Evolutionary conservation across 371 early-diverging fungal genomes (phyloP).

Genomic region (Circinella minor): DNA sequence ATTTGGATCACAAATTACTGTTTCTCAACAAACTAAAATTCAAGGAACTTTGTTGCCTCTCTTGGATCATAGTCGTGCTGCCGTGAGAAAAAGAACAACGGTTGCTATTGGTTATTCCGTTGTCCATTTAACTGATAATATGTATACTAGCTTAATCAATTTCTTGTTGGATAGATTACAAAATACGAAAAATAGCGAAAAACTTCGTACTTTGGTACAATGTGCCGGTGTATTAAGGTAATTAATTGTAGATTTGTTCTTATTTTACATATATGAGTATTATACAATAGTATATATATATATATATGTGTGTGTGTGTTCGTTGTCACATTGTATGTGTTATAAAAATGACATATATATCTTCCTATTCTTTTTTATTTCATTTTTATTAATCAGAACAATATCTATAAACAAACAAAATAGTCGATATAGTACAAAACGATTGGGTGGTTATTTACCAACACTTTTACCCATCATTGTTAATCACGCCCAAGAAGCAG

Average conservation of each 20-base stretch:
- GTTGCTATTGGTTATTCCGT: slow-evolving; percentile 79
- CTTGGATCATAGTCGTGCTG: slow-evolving; percentile 74
- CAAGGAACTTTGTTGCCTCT: slow-evolving; percentile 70
- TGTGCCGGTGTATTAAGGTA: slow-evolving; percentile 79
- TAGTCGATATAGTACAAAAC: slow-evolving; percentile 76
- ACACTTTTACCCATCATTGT: slow-evolving; percentile 72
- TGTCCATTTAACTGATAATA: slow-evolving; percentile 69
- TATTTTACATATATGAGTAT: no score
- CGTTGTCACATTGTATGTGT: no score
- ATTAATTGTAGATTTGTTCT: no score
- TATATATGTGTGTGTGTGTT: no score
- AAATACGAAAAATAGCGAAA: slow-evolving; percentile 61
- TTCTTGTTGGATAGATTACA: slow-evolving; percentile 39
- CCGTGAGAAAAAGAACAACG: slow-evolving; percentile 85
- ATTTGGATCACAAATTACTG: slow-evolving; percentile 68
- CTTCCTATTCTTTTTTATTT: no score
- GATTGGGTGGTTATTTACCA: slow-evolving; percentile 72
- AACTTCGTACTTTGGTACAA: slow-evolving; percentile 74
- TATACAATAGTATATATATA: no score
- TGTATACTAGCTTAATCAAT: slow-evolving; percentile 67
- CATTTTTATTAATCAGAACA: no score
- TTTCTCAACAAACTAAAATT: slow-evolving; percentile 60
- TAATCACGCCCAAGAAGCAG: slow-evolving; percentile 54
- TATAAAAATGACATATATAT: no score
- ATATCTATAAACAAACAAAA: background rate